Evolutionary conservation across 768 basidiomycete genomes (phyloP).

Genomic region (Panaeolus cyanescens): DNA sequence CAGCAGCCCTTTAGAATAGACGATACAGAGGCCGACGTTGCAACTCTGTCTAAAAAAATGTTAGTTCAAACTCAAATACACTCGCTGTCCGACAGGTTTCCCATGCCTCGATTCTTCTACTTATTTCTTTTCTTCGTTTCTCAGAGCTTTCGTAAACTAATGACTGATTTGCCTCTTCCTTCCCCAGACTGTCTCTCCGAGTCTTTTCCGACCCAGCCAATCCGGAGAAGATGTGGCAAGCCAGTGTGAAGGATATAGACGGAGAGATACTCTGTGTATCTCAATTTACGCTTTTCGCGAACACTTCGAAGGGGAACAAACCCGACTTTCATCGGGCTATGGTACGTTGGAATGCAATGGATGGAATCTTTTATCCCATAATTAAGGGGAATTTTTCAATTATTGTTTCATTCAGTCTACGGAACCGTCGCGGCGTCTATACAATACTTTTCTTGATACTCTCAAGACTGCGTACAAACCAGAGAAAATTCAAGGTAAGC

Average conservation of each 20-base stretch:
- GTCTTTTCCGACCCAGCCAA: constrained; percentile 65
- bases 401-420: constrained; percentile 47
- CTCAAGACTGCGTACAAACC: constrained; percentile 68
- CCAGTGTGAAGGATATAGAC: constrained; percentile 81
- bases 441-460: constrained; percentile 70
- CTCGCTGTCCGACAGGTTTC: constrained; percentile 11
- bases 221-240: constrained; percentile 79
- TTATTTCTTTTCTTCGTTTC: not conserved
- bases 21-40: constrained; percentile 76
- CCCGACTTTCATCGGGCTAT: constrained; percentile 94
- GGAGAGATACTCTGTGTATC: constrained; percentile 95
- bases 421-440: constrained; percentile 67
- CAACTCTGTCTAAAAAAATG: constrained; percentile 83
- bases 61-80: constrained; percentile 35
- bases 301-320: constrained; percentile 85
- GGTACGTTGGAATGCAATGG: constrained; percentile 47
- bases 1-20: constrained; percentile 49
- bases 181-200: constrained; percentile 64
- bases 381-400: not conserved
- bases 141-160: not conserved
- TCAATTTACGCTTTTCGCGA: constrained; percentile 90
- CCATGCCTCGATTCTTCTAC: constrained; percentile 5
- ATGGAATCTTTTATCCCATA: not conserved
- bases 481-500: constrained; percentile 78
- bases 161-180: constrained; percentile 9